Conservation (phyloP, 169 alveolate genomes). For the Plasmodium billcollinsi region DNA sequence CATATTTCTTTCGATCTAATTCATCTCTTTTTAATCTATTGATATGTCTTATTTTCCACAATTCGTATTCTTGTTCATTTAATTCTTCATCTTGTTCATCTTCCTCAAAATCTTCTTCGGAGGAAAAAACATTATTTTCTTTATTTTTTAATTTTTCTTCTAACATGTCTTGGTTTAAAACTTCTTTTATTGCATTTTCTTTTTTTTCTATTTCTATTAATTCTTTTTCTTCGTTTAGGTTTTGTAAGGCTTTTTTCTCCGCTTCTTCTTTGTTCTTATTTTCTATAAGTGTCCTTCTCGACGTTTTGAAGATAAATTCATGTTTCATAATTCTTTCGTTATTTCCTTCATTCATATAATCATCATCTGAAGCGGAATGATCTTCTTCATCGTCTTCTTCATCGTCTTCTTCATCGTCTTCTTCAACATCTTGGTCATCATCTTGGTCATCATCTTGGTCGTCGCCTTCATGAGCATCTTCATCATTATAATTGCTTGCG, state of each 20-base stretch:
- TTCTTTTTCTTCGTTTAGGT: conserved; percentile 21
- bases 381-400: conserved; percentile 12
- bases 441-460: conserved; percentile 21
- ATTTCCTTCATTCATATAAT: conserved; percentile 11
- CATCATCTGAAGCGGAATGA: conserved; percentile 9
- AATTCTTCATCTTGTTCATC: conserved; percentile 57
- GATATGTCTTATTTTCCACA: conserved; percentile 88
- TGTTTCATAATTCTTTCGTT: conserved; percentile 30
- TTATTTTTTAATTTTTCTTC: conserved; percentile 37
- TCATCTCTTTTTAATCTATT: conserved; percentile 85
- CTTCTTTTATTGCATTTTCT: conserved; percentile 55
- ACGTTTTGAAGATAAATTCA: conserved; percentile 28
- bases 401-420: conserved; percentile 13
- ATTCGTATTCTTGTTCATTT: conserved; percentile 78
- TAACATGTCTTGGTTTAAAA: conserved; percentile 35
- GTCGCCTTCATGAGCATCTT: not conserved
- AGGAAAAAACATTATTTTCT: conserved; percentile 52
- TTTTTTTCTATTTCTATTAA: conserved; percentile 53
- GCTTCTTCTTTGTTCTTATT: conserved; percentile 15
- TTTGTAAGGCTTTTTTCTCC: conserved; percentile 11
- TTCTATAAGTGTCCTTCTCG: conserved; percentile 30
- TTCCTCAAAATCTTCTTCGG: conserved; percentile 74
- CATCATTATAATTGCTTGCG: not conserved
- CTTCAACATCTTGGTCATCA: conserved; percentile 1
- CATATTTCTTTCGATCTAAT: conserved; percentile 78